Evolutionary conservation across 306 rosid species (phyloP).

Genomic region (Malus sieversii): DNA sequence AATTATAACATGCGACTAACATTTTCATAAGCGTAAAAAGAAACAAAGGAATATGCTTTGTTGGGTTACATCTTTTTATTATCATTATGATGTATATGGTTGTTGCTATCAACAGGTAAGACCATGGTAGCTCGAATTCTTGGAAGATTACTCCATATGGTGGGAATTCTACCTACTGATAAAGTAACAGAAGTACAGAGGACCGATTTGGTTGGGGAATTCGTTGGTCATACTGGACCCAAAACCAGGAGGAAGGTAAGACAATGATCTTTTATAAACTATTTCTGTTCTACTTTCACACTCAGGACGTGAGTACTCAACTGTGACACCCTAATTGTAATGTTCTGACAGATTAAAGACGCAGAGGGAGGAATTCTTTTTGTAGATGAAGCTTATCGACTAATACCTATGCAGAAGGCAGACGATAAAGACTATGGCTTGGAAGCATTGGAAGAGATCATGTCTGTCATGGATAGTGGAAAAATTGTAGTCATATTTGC

Average conservation of each 20-base stretch:
- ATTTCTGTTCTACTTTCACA: background rate
- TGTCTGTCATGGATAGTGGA: constrained; percentile 98
- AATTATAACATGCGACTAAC: background rate
- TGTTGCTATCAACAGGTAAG: constrained; percentile 49
- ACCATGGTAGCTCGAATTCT: constrained; percentile 95
- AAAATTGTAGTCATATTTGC: constrained; percentile 88
- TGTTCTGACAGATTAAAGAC: constrained; percentile 55
- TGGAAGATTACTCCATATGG: constrained; percentile 88
- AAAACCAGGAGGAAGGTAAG: constrained; percentile 84
- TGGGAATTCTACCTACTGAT: constrained; percentile 85
- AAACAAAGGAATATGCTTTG: background rate
- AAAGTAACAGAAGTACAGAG: constrained; percentile 94
- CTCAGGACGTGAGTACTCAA: background rate
- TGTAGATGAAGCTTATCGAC: constrained; percentile 87
- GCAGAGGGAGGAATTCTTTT: constrained; percentile 97
- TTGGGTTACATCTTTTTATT: background rate
- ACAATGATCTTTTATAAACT: background rate
- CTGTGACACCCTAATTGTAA: constrained; percentile 11
- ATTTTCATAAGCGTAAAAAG: background rate
- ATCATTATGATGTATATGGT: constrained; percentile 4
- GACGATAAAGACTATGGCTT: constrained; percentile 94
- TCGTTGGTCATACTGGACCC: constrained; percentile 97
- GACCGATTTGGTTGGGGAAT: constrained; percentile 95
- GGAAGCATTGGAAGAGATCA: constrained; percentile 96
- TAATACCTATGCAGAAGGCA: constrained; percentile 89